Evolutionary conservation across 2,329 filamentous ascomycete species (phyloP).

Genomic region (Pseudogymnoascus verrucosus): DNA sequence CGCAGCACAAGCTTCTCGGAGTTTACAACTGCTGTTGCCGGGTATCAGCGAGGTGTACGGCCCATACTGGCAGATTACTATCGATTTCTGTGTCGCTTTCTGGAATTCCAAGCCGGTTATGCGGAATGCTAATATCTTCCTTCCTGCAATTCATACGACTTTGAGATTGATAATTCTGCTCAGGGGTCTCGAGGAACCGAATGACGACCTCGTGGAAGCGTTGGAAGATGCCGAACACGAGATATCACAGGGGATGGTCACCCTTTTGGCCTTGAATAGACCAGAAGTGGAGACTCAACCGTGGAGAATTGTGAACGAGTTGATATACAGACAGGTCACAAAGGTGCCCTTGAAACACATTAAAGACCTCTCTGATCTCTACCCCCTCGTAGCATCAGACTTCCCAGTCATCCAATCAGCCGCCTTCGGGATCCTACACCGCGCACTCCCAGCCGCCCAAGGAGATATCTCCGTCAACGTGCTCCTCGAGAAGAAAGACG

Average conservation of each 20-base stretch:
- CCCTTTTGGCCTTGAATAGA: conserved; percentile 50
- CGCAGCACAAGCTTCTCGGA: conserved; percentile 46
- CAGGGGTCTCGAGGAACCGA: conserved; percentile 59
- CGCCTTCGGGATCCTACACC: conserved; percentile 72
- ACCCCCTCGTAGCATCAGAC: conserved; percentile 65
- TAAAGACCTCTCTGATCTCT: conserved; percentile 60
- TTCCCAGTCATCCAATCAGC: conserved; percentile 70
- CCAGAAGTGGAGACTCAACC: conserved; percentile 48
- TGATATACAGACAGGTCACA: conserved; percentile 62
- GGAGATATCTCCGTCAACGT: conserved; percentile 75
- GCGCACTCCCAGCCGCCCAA: conserved; percentile 68
- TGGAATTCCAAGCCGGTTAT: conserved; percentile 43
- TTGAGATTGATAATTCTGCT: conserved; percentile 62
- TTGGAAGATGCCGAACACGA: conserved; percentile 52
- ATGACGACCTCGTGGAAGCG: conserved; percentile 77
- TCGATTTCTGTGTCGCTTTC: conserved; percentile 50
- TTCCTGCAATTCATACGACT: conserved; percentile 63
- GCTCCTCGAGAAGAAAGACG: conserved; percentile 62
- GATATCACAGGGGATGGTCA: conserved; percentile 51
- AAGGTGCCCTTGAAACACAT: conserved; percentile 55
- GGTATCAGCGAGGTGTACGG: conserved; percentile 78
- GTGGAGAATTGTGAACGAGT: conserved; percentile 64
- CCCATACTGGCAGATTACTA: conserved; percentile 67
- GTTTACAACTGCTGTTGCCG: conserved; percentile 56
- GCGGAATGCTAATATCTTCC: conserved; percentile 36